A percentile compares a stretch with the other conserved stretches of the same genome.
Conservation (phyloP, 2,329 filamentous ascomycete species). For the Exserohilum rostratum region DNA sequence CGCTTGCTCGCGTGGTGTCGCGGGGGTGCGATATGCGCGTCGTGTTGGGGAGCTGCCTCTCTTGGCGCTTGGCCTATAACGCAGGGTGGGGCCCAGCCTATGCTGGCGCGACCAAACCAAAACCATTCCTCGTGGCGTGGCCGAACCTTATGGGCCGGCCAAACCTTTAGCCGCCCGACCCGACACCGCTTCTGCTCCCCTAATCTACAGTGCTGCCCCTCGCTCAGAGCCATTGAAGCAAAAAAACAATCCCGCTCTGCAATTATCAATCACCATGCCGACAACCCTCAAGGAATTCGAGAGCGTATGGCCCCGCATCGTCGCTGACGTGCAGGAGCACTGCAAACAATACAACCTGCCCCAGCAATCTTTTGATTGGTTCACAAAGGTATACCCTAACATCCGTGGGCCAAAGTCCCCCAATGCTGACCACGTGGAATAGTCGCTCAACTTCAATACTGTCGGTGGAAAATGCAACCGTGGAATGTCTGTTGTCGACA, state of each 20-base stretch:
- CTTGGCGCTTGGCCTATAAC: neutral
- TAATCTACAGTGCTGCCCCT: conserved; percentile 17
- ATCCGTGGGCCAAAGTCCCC: conserved; percentile 3
- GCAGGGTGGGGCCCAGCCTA: conserved; percentile 21
- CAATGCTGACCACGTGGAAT: conserved; percentile 23
- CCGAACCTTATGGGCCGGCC: conserved; percentile 12
- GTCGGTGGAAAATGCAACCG: conserved; percentile 98
- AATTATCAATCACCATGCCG: conserved; percentile 58
- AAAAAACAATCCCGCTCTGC: neutral
- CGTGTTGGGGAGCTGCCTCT: conserved; percentile 27
- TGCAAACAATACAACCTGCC: conserved; percentile 84
- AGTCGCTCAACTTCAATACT: conserved; percentile 86
- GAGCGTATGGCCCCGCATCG: conserved; percentile 83
- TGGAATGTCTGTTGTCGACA: conserved; percentile 96
- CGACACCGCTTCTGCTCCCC: conserved; percentile 13
- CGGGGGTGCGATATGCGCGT: conserved; percentile 21
- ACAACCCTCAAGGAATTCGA: conserved; percentile 87
- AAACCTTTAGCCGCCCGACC: conserved; percentile 25
- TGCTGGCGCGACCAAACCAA: too few species aligned
- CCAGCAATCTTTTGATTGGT: conserved; percentile 81
- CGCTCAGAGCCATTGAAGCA: conserved; percentile 6
- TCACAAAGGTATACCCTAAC: conserved; percentile 67
- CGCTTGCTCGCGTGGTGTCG: conserved; percentile 4
- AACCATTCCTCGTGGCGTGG: too few species aligned
- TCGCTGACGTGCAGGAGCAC: conserved; percentile 79